Percentiles rank a stretch among this genome's conserved stretches.
Conservation (phyloP, 2,329 filamentous ascomycete genomes). For the Aspergillus fructus region DNA sequence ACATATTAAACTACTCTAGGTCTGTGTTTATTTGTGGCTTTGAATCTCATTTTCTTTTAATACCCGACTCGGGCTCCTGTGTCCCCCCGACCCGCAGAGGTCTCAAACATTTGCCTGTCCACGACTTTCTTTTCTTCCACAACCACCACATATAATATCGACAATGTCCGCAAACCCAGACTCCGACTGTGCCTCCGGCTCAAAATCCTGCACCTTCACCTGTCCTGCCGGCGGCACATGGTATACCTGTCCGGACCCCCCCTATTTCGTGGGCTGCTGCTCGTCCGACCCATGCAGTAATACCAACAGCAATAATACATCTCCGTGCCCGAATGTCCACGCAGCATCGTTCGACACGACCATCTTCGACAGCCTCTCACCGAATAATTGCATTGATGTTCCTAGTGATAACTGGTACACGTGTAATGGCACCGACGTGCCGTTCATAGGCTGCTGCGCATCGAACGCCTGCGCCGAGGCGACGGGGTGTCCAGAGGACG, state of each 20-base stretch:
- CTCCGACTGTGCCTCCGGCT: conserved; percentile 3
- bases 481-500: not conserved
- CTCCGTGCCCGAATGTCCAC: conserved; percentile 51
- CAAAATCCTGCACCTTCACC: conserved; percentile 12
- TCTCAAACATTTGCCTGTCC: too few relatives aligned
- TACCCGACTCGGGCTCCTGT: too few relatives aligned
- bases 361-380: conserved; percentile 1
- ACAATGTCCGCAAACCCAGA: not conserved
- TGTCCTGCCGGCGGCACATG: conserved; percentile 24
- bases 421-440: not conserved
- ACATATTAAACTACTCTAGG: too few relatives aligned
- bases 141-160: too few relatives aligned
- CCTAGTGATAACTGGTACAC: conserved; percentile 4
- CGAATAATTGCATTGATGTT: conserved; percentile 3
- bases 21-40: too few relatives aligned
- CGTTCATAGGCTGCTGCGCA: conserved; percentile 7
- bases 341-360: conserved; percentile 26
- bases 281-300: conserved; percentile 23
- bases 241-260: conserved; percentile 21
- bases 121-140: too few relatives aligned
- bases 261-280: conserved; percentile 27
- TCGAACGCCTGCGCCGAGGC: not conserved
- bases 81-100: too few relatives aligned
- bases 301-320: conserved; percentile 26
- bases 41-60: too few relatives aligned